A percentile compares a stretch with the other conserved stretches of the same genome.
These are phyloP conservation scores for Colletotrichum cordylinicola DNA, from an alignment of 2,329 filamentous ascomycete genomes.

Conservation along the genomic window DNA sequence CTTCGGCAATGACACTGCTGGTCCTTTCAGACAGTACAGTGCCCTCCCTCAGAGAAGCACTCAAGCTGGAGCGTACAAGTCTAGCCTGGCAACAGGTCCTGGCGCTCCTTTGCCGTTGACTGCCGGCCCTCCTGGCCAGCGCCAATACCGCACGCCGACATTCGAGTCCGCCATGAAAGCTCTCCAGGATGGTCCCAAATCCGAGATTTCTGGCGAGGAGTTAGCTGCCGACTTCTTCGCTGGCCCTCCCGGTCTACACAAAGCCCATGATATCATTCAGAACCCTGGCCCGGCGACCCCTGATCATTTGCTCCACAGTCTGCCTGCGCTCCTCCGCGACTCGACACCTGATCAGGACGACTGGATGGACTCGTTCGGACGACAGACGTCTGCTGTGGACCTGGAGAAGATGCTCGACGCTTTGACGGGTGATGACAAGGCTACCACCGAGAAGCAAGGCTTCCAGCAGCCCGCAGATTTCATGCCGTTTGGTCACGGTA, in stretches of 20 bases:
- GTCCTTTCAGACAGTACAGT: neutral
- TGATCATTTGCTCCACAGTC: neutral
- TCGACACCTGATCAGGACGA: neutral
- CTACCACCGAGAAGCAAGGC: constrained; percentile 27
- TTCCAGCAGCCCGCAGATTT: constrained; percentile 31
- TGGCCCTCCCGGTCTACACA: constrained; percentile 27
- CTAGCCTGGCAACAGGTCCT: constrained; percentile 35
- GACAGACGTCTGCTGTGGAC: neutral
- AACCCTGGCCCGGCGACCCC: neutral
- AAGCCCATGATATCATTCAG: neutral
- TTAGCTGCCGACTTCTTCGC: constrained; percentile 24
- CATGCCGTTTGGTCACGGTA: neutral
- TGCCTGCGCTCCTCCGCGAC: neutral
- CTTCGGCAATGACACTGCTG: constrained; percentile 3
- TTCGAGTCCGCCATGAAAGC: constrained; percentile 44
- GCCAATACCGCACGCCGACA: constrained; percentile 51
- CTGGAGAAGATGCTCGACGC: constrained; percentile 1
- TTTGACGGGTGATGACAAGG: constrained; percentile 33
- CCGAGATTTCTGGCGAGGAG: constrained; percentile 26
- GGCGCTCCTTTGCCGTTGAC: constrained; percentile 57
- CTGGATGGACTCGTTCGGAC: neutral
- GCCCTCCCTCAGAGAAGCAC: neutral
- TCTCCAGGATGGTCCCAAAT: constrained; percentile 32
- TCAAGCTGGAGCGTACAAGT: constrained; percentile 18
- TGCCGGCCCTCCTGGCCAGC: constrained; percentile 60